Evolutionary conservation across 768 basidiomycete species (phyloP).

Genomic region (Lentinula lateritia): DNA sequence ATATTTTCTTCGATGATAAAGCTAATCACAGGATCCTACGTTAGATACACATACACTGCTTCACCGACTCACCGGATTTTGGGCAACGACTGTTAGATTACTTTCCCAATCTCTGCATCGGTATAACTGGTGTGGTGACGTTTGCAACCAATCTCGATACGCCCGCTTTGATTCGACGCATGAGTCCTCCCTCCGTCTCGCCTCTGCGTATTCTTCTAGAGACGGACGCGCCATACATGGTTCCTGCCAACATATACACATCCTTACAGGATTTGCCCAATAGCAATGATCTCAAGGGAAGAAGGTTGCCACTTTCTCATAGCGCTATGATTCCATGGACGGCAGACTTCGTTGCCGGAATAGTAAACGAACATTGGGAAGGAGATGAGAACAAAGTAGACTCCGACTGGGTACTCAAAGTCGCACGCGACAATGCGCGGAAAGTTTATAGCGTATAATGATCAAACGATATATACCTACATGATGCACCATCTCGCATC

Average conservation of each 20-base stretch:
- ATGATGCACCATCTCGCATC: too few species aligned
- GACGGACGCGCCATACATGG: constrained; percentile 88
- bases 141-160: constrained; percentile 75
- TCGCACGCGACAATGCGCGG: constrained; percentile 60
- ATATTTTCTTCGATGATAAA: not conserved
- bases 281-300: constrained; percentile 32
- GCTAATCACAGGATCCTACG: not conserved
- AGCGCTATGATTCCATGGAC: constrained; percentile 85
- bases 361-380: constrained; percentile 15
- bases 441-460: constrained; percentile 50
- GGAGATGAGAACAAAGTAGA: constrained; percentile 37
- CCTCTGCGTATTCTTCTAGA: constrained; percentile 59
- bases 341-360: constrained; percentile 62
- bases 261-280: constrained; percentile 33
- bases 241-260: constrained; percentile 66
- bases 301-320: constrained; percentile 63
- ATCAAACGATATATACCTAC: too few species aligned
- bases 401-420: constrained; percentile 50
- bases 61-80: constrained; percentile 76
- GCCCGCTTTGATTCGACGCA: constrained; percentile 53
- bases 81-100: constrained; percentile 65
- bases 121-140: constrained; percentile 82
- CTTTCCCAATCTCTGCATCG: constrained; percentile 80
- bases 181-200: constrained; percentile 24
- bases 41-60: constrained; percentile 88